Evolutionary conservation across 2,329 filamentous ascomycete genomes (phyloP), one percentile per base, ranked within the genome.

Genomic region (Cadophora malorum): DNA sequence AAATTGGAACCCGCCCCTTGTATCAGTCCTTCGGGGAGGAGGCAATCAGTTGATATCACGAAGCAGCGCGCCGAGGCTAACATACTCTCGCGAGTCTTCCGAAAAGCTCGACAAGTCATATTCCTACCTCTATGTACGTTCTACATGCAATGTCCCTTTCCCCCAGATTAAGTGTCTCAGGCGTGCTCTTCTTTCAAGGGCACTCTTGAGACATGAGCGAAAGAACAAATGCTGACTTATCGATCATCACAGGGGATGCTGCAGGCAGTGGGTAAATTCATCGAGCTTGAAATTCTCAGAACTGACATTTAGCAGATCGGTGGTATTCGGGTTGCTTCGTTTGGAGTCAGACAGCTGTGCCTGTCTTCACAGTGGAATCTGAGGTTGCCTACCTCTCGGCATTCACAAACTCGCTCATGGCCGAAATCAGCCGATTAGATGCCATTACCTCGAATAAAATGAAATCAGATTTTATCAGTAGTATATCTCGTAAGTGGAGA

Each of bases 381-480:
- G 74, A 75, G 60, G 66, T 75, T 19, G 63, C 70, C 1, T 76
- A 74, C 58, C 61, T 75, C 4, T 72, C 72, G 0, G 71, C 74
- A 1, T 75, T 76, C 31, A 73, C 73, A 28, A 76, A 73, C 52
- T 72, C 70, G 4, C 64, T 76, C 16, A 75, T 75, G 71, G 71
- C 73, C 16, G 74, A 75, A 62, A 72, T 76, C 21, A 72, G 69
- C 59, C 67, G 74, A n/a, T 60, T 76, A 0, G 74, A 76, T 64
- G 74, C 73, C 10, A 67, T 75, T n/a, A 70, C 70, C 3, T 70
- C 71, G 3, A 71, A 75, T 50, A 73, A 73, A 45, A 73, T 74
- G 60, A 76, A 76, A 55, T 72, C 67, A 2, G 73, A 75, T 38
- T 76, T 76, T 45, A 76, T 76, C 50, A 73, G 74, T 47, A 75